Conservation (phyloP, 345 rosid genomes). For the Barbarea vulgaris region DNA sequence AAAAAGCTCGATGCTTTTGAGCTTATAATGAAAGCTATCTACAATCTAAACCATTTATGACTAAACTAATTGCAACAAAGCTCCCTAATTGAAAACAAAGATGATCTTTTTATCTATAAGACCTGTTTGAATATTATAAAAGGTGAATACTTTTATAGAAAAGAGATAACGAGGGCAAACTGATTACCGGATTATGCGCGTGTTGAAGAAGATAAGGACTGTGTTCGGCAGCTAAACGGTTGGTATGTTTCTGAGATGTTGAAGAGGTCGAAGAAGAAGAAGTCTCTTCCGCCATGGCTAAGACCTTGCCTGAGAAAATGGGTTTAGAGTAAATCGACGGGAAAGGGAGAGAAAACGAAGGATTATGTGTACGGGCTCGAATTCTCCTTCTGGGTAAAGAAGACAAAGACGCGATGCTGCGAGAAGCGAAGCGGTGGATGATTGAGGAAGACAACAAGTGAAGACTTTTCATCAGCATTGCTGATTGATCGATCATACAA, state of each 20-base stretch:
- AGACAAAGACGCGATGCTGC: constrained; percentile 25
- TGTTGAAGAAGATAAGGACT: constrained; percentile 95
- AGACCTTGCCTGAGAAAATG: constrained; percentile 41
- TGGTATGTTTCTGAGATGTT: constrained; percentile 51
- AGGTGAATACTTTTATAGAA: constrained; percentile 9
- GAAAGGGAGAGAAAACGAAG: constrained; percentile 35
- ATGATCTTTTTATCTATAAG: background rate
- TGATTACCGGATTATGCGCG: constrained; percentile 77
- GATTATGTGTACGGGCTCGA: constrained; percentile 7
- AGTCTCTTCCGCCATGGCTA: constrained; percentile 51
- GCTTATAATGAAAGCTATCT: background rate
- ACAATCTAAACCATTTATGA: constrained; percentile 16
- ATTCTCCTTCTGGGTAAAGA: constrained; percentile 27
- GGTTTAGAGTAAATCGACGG: constrained; percentile 38
- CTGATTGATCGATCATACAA: background rate
- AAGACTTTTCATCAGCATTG: constrained; percentile 42
- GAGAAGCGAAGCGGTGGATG: constrained; percentile 35
- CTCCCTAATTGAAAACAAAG: background rate
- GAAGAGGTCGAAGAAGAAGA: constrained; percentile 43
- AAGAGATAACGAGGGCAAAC: background rate
- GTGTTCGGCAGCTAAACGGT: constrained; percentile 80
- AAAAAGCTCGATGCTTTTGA: constrained; percentile 14
- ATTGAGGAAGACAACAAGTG: constrained; percentile 36
- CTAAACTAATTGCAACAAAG: constrained; percentile 8
- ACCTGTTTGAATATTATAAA: background rate